These are phyloP conservation scores for Chlorella ohadii DNA, from an alignment of 139 green algal genomes.

Conservation along the genomic window DNA sequence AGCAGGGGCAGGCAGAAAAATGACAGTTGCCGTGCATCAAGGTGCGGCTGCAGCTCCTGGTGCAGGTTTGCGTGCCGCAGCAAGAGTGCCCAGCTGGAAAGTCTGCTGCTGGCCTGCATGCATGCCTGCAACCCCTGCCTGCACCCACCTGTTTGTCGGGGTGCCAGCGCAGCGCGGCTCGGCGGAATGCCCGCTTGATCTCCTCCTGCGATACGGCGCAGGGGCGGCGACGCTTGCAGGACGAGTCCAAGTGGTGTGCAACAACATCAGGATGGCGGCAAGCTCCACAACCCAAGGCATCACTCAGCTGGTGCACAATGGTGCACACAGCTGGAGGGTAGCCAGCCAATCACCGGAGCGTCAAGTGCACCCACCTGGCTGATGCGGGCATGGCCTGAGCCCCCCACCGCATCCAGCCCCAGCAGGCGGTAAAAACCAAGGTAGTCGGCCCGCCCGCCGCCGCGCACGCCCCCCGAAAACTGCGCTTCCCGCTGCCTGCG, in stretches of 20 bases:
- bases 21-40: too few relatives aligned
- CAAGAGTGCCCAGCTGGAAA: not conserved
- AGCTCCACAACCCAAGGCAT: too few relatives aligned
- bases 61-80: not conserved
- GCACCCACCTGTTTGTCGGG: conserved; percentile 69
- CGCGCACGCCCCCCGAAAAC: not conserved
- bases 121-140: not conserved
- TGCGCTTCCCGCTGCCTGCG: not conserved
- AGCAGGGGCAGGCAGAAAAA: not conserved
- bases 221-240: too few relatives aligned
- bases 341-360: too few relatives aligned
- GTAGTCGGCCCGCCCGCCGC: conserved; percentile 63
- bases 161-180: conserved; percentile 74
- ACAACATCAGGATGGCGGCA: too few relatives aligned
- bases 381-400: not conserved
- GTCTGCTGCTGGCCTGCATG: too few relatives aligned
- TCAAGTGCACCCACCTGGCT: conserved; percentile 19
- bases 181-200: conserved; percentile 81
- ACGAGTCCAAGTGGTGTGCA: too few relatives aligned
- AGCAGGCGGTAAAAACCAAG: conserved; percentile 83
- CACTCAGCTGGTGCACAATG: too few relatives aligned
- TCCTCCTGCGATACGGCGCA: conserved; percentile 37
- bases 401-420: conserved; percentile 51
- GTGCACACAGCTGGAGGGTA: too few relatives aligned
- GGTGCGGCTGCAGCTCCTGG: not conserved